Evolutionary conservation across 2,329 filamentous ascomycete species (phyloP).

Genomic region (Scedosporium aurantiacum): DNA sequence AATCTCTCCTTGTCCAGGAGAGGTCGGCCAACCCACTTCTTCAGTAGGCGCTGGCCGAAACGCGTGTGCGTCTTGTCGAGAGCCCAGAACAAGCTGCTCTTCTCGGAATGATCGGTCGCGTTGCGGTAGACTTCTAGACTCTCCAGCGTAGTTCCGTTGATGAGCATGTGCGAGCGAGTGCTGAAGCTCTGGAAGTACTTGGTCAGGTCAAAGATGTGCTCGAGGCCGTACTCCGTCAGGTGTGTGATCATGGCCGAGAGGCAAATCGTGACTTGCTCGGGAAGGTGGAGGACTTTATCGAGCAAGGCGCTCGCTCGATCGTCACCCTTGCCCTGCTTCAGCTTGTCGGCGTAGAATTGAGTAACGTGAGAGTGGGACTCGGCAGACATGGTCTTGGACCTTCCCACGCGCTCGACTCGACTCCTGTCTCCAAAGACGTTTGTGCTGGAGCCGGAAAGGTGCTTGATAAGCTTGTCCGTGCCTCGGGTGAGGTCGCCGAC

Average conservation of each 20-base stretch:
- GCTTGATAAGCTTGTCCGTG: conserved; percentile 83
- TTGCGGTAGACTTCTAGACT: conserved; percentile 95
- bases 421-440: conserved; percentile 89
- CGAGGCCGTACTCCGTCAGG: conserved; percentile 79
- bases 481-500: conserved; percentile 83
- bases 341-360: conserved; percentile 80
- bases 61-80: conserved; percentile 85
- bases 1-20: conserved; percentile 65
- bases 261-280: conserved; percentile 80
- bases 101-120: conserved; percentile 72
- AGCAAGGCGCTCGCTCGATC: conserved; percentile 55
- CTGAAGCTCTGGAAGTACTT: conserved; percentile 97
- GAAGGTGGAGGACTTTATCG: conserved; percentile 75
- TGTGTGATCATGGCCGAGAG: conserved; percentile 95
- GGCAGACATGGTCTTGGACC: conserved; percentile 69
- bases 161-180: conserved; percentile 84
- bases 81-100: conserved; percentile 90
- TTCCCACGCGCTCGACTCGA: conserved; percentile 68
- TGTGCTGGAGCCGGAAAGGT: conserved; percentile 78
- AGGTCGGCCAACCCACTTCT: conserved; percentile 91
- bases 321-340: conserved; percentile 50
- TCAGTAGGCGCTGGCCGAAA: conserved; percentile 75
- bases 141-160: conserved; percentile 89
- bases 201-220: conserved; percentile 91
- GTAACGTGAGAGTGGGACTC: conserved; percentile 84